These are phyloP conservation scores for Tolypocladium tropicale DNA, from an alignment of 2,329 filamentous ascomycete species.

Conservation along the genomic window DNA sequence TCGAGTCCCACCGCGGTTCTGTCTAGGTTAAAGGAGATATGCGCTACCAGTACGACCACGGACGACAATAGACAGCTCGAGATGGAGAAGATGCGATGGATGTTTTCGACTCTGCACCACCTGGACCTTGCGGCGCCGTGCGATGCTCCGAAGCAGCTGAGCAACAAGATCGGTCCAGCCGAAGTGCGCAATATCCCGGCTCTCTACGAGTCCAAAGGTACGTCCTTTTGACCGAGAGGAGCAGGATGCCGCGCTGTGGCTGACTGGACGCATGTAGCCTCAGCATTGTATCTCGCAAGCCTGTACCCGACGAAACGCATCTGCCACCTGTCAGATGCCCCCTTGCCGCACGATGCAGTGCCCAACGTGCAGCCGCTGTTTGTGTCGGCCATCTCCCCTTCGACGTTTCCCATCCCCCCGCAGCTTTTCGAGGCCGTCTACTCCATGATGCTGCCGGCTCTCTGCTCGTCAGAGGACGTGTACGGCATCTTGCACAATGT, in stretches of 20 bases:
- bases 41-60: not conserved
- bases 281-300: constrained; percentile 37
- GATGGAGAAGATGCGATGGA: constrained; percentile 29
- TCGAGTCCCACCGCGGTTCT: constrained; percentile 7
- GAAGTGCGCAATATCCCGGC: constrained; percentile 27
- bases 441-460: constrained; percentile 43
- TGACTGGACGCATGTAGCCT: constrained; percentile 23
- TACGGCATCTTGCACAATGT: constrained; percentile 45
- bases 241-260: not conserved
- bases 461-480: constrained; percentile 46
- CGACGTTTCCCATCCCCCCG: constrained; percentile 26
- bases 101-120: constrained; percentile 46
- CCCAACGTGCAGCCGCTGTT: constrained; percentile 29
- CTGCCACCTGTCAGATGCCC: constrained; percentile 34
- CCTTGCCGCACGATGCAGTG: constrained; percentile 25
- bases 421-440: constrained; percentile 38
- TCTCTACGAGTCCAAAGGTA: constrained; percentile 42
- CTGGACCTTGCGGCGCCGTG: constrained; percentile 22
- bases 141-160: not conserved
- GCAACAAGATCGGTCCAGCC: not conserved
- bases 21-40: constrained; percentile 7
- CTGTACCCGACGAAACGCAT: constrained; percentile 28
- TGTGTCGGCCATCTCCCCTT: constrained; percentile 25
- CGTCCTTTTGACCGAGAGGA: not conserved
- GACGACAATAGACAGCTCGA: constrained; percentile 13